phyloP scores from a whole-genome alignment of 2,329 filamentous ascomycete species.

The Septoria petroselini region DNA sequence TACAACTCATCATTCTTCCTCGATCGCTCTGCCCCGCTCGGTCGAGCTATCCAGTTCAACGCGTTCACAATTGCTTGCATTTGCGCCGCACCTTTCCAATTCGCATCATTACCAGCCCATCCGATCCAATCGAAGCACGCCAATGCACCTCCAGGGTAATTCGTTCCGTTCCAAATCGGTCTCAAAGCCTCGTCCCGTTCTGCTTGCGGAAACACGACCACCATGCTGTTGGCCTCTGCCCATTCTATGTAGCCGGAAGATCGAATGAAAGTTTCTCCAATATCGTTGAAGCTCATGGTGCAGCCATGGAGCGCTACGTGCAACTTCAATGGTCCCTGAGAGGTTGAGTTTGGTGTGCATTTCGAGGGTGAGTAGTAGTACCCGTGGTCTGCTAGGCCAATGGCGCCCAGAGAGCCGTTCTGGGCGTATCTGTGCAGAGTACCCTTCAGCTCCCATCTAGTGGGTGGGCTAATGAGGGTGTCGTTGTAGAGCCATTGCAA shows the following conservation, averaged over 20 bases:
- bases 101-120: slow-evolving; percentile 11
- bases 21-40: neutral
- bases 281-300: slow-evolving; percentile 11
- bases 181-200: slow-evolving; percentile 5
- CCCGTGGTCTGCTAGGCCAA: slow-evolving; percentile 11
- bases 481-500: slow-evolving; percentile 16
- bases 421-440: slow-evolving; percentile 4
- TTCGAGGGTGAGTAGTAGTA: slow-evolving; percentile 9
- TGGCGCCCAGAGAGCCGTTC: neutral
- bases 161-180: slow-evolving; percentile 10
- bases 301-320: slow-evolving; percentile 20
- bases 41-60: neutral
- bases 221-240: slow-evolving; percentile 16
- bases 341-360: neutral
- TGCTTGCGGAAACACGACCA: slow-evolving; percentile 17
- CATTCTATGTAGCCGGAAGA: slow-evolving; percentile 14
- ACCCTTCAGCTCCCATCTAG: neutral
- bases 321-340: slow-evolving; percentile 1
- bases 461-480: neutral
- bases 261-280: slow-evolving; percentile 9
- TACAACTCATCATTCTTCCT: neutral
- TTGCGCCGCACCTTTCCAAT: slow-evolving; percentile 14
- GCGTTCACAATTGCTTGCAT: slow-evolving; percentile 16
- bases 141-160: slow-evolving; percentile 2
- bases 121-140: slow-evolving; percentile 18